These are phyloP conservation scores for Polyplosphaeria fusca DNA, from an alignment of 495 filamentous ascomycete genomes.

Conservation along the genomic window DNA sequence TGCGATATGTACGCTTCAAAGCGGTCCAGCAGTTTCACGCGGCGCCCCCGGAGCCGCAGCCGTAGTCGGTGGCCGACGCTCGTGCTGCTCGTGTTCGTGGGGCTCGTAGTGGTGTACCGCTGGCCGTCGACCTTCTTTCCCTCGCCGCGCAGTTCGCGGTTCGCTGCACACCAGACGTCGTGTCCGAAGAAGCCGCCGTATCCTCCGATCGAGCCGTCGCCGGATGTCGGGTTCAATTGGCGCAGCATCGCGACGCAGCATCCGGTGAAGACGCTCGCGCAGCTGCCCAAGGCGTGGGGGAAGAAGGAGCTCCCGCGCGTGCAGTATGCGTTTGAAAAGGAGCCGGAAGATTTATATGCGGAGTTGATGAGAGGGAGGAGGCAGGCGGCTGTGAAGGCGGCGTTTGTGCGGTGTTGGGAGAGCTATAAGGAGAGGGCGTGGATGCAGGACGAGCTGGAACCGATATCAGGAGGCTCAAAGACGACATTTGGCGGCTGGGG, in stretches of 20 bases:
- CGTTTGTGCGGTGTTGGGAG: conserved; percentile 70
- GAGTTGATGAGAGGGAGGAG: conserved; percentile 3
- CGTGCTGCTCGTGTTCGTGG: conserved; percentile 4
- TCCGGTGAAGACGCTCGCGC: conserved; percentile 6
- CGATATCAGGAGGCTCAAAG: conserved; percentile 56
- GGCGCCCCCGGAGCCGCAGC: too few relatives aligned
- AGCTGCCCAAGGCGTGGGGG: conserved; percentile 1
- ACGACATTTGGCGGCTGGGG: conserved; percentile 41
- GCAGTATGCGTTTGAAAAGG: conserved; percentile 19
- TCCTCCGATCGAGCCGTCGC: conserved; percentile 2
- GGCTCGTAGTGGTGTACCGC: background rate
- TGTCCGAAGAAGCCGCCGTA: conserved; percentile 13
- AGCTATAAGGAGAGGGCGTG: conserved; percentile 76
- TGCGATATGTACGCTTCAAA: too few relatives aligned
- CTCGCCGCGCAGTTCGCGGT: background rate
- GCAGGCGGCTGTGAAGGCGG: conserved; percentile 59
- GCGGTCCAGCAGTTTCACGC: too few relatives aligned
- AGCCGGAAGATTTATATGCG: conserved; percentile 2
- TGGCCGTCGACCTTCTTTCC: background rate
- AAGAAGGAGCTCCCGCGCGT: conserved; percentile 4
- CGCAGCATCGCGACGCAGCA: conserved; percentile 8
- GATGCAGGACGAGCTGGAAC: conserved; percentile 73
- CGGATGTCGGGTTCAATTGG: conserved; percentile 9
- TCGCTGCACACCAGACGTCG: background rate
- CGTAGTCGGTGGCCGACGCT: conserved; percentile 5